Percentiles rank a stretch among this genome's conserved stretches.
Evolutionary conservation across 164 flowering plant species (phyloP).

Genomic region (Nymphaea colorata): DNA sequence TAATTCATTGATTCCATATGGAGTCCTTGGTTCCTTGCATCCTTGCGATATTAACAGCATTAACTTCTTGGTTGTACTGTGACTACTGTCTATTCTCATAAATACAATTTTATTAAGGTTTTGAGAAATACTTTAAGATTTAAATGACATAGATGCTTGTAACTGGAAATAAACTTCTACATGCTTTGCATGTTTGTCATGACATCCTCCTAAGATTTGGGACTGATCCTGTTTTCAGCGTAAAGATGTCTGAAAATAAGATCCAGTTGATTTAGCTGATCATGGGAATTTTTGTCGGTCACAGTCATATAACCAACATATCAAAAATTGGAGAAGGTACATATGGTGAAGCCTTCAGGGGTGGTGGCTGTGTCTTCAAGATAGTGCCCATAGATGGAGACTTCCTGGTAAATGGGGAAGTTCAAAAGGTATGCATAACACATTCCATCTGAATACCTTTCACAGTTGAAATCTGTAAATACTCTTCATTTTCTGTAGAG

Average conservation of each 20-base stretch:
- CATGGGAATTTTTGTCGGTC: constrained; percentile 4
- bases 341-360: constrained; percentile 92
- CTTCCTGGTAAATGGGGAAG: constrained; percentile 75
- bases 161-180: neutral
- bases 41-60: too few species aligned
- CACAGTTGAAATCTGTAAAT: constrained; percentile 2
- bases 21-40: neutral
- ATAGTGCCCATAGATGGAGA: constrained; percentile 94
- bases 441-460: constrained; percentile 3
- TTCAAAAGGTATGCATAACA: constrained; percentile 60
- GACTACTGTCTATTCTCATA: too few species aligned
- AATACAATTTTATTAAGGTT: too few species aligned
- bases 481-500: constrained; percentile 31
- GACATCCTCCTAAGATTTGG: too few species aligned
- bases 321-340: constrained; percentile 95
- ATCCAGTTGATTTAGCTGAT: neutral
- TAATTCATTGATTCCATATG: neutral
- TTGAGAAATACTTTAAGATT: too few species aligned
- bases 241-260: neutral
- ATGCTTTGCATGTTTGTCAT: neutral
- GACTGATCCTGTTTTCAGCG: neutral
- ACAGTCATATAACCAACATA: constrained; percentile 44
- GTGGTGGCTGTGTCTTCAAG: constrained; percentile 74
- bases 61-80: too few species aligned
- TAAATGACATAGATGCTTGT: neutral